These are phyloP conservation scores for Zopfochytrium polystomum DNA, from an alignment of 371 early-diverging fungal genomes.

Conservation along the genomic window DNA sequence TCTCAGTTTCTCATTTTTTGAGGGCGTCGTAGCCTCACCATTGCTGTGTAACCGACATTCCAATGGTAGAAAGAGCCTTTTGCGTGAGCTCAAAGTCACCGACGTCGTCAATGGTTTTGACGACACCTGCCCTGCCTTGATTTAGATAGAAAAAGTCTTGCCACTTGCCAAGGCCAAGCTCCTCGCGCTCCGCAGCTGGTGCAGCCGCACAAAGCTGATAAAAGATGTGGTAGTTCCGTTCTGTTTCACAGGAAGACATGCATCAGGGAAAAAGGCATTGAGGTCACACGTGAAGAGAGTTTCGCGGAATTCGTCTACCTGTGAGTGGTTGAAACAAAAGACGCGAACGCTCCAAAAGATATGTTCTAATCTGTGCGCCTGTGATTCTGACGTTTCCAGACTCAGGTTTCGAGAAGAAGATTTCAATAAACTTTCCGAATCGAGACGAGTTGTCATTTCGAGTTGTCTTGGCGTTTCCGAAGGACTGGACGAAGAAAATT, in stretches of 20 bases:
- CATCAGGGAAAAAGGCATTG: no score
- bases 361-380: conserved; percentile 95
- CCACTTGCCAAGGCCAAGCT: conserved; percentile 72
- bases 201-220: conserved; percentile 93
- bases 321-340: conserved; percentile 87
- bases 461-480: conserved; percentile 99
- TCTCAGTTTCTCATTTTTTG: background rate
- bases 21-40: no score
- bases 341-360: conserved; percentile 96
- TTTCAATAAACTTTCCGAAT: conserved; percentile 98
- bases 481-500: no score
- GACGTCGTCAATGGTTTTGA: conserved; percentile 86
- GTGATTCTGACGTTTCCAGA: conserved; percentile 64
- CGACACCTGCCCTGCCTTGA: conserved; percentile 77
- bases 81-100: conserved; percentile 87
- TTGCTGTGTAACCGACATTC: conserved; percentile 76
- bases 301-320: conserved; percentile 6
- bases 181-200: conserved; percentile 74
- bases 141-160: conserved; percentile 79
- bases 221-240: conserved; percentile 99
- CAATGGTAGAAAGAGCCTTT: conserved; percentile 78
- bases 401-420: conserved; percentile 52
- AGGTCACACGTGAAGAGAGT: background rate
- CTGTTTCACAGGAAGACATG: no score
- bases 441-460: conserved; percentile 98